These are phyloP conservation scores for Ceratobasidium papillatum DNA, from an alignment of 1,284 basidiomycete genomes.

Conservation along the genomic window DNA sequence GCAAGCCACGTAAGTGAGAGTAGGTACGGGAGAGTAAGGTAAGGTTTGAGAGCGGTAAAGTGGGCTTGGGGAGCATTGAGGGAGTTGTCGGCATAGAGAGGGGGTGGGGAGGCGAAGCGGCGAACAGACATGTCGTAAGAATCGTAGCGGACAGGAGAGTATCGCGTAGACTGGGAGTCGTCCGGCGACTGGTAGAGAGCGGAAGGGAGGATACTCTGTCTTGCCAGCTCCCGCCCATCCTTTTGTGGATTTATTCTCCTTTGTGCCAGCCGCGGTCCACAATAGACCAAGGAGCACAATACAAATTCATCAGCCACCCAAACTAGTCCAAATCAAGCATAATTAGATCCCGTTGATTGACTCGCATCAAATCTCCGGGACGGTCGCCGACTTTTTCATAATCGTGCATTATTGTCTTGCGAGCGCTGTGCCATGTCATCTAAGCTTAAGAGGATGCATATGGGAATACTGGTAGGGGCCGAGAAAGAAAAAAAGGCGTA, in stretches of 20 bases:
- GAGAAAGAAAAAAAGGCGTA: too few relatives aligned
- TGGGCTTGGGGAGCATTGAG: constrained; percentile 30
- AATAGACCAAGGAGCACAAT: constrained; percentile 21
- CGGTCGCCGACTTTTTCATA: too few relatives aligned
- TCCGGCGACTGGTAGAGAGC: constrained; percentile 39
- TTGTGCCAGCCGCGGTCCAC: constrained; percentile 12
- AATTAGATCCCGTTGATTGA: constrained; percentile 4
- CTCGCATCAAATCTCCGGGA: constrained; percentile 12
- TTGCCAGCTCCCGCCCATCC: background rate
- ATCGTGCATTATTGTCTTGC: too few relatives aligned
- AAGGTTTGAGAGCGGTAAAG: constrained; percentile 68
- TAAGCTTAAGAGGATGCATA: too few relatives aligned
- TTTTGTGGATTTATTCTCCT: constrained; percentile 26
- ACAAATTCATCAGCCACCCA: background rate
- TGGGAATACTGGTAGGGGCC: too few relatives aligned
- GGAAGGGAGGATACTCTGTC: constrained; percentile 2
- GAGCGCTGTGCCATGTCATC: too few relatives aligned
- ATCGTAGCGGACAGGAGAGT: constrained; percentile 10
- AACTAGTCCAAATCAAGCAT: constrained; percentile 20
- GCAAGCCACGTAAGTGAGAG: constrained; percentile 81
- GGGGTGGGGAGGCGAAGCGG: constrained; percentile 31
- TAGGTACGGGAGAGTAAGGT: constrained; percentile 81
- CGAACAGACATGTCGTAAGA: constrained; percentile 36
- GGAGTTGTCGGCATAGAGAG: constrained; percentile 10
- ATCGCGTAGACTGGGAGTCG: constrained; percentile 33